phyloP scores from a whole-genome alignment of 2,329 filamentous ascomycete genomes.

The Arthroderma sp. region DNA sequence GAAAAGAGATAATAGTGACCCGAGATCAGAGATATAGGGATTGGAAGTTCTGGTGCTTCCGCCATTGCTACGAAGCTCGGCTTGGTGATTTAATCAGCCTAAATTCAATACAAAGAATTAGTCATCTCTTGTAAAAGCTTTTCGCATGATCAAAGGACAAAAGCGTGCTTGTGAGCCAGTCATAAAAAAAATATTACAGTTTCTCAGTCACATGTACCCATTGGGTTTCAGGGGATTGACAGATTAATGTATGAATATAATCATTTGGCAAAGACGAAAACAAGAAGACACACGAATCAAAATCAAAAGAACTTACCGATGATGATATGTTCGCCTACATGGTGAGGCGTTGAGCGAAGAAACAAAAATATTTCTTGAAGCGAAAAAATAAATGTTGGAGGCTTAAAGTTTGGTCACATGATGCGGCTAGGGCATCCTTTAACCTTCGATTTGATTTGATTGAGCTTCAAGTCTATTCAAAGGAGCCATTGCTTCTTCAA shows the following conservation, averaged over 20 bases:
- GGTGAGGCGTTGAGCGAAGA: no score
- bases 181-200: slow-evolving; percentile 16
- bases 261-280: slow-evolving; percentile 38
- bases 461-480: no score
- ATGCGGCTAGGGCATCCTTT: no score
- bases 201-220: slow-evolving; percentile 23
- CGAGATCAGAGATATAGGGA: slow-evolving; percentile 69
- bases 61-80: slow-evolving; percentile 17
- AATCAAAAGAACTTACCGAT: no score
- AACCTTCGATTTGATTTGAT: no score
- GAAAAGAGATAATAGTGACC: slow-evolving; percentile 84
- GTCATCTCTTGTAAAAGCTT: background rate
- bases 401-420: no score
- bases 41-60: slow-evolving; percentile 36
- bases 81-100: background rate
- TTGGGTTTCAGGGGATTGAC: slow-evolving; percentile 66
- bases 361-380: no score
- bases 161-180: slow-evolving; percentile 1
- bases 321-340: no score
- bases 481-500: no score
- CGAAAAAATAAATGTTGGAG: no score
- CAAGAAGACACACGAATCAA: no score
- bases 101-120: background rate
- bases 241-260: slow-evolving; percentile 54
- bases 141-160: slow-evolving; percentile 1